These are phyloP conservation scores for Wickerhamiella bombiphila DNA, from an alignment of 805 yeast genomes.

Conservation along the genomic window DNA sequence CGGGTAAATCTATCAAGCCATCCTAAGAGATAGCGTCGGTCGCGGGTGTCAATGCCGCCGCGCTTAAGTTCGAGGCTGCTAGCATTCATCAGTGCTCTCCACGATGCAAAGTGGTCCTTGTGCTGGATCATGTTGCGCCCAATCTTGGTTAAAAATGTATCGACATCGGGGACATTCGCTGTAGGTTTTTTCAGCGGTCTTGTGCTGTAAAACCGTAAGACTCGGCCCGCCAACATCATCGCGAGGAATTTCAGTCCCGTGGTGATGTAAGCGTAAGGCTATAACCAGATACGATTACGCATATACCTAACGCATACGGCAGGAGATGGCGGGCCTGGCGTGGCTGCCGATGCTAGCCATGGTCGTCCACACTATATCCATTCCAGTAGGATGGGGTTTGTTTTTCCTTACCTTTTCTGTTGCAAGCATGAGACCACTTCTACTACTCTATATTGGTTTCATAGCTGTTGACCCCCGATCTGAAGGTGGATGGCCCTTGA, in stretches of 20 bases:
- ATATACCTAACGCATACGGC: no score
- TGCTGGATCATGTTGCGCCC: constrained; percentile 65
- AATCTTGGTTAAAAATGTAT: constrained; percentile 56
- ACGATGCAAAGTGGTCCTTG: constrained; percentile 52
- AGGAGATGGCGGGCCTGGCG: no score
- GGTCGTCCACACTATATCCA: constrained; percentile 58
- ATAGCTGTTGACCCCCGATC: constrained; percentile 50
- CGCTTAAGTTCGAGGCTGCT: constrained; percentile 46
- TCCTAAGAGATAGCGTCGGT: constrained; percentile 49
- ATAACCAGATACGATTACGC: no score
- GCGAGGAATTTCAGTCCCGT: no score
- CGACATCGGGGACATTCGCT: constrained; percentile 46
- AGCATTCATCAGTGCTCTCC: constrained; percentile 52
- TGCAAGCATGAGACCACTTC: constrained; percentile 51
- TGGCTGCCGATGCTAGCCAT: constrained; percentile 52
- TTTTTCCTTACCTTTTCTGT: constrained; percentile 45
- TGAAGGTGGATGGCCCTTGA: constrained; percentile 52
- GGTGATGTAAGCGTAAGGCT: no score
- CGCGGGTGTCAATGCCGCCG: constrained; percentile 58
- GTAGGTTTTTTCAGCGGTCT: constrained; percentile 30
- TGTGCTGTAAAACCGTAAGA: no score
- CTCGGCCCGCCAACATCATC: no score
- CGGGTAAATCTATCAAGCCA: constrained; percentile 48
- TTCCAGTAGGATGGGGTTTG: constrained; percentile 33
- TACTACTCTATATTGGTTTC: constrained; percentile 48